These are phyloP conservation scores for Bipolaris gigantea DNA, from an alignment of 2,329 filamentous ascomycete species.

Conservation along the genomic window DNA sequence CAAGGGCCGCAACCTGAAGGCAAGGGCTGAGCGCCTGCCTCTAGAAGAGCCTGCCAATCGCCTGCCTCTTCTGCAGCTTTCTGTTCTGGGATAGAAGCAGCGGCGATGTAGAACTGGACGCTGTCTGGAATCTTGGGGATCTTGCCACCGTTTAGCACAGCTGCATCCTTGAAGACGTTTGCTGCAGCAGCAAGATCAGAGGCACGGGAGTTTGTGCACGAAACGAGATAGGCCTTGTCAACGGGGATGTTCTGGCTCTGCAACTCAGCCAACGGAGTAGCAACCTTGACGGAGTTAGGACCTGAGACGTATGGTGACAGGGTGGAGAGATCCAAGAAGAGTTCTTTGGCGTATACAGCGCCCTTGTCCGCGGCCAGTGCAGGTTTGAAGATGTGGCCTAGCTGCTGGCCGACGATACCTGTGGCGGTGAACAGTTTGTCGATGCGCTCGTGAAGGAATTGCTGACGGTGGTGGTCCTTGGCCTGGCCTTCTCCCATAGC, in stretches of 20 bases:
- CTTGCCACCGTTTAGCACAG: conserved; percentile 59
- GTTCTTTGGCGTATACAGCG: conserved; percentile 78
- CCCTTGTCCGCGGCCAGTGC: conserved; percentile 71
- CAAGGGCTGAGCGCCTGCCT: conserved; percentile 74
- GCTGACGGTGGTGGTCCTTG: conserved; percentile 54
- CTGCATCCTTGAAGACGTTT: conserved; percentile 79
- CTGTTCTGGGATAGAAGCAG: conserved; percentile 80
- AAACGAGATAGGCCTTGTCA: conserved; percentile 84
- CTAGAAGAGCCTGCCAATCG: conserved; percentile 80
- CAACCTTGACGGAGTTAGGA: conserved; percentile 88
- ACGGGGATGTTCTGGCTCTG: conserved; percentile 73
- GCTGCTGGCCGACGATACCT: conserved; percentile 41
- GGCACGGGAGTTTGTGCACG: conserved; percentile 82
- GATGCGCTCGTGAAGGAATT: conserved; percentile 72
- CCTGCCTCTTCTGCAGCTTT: conserved; percentile 74
- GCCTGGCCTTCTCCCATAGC: conserved; percentile 60
- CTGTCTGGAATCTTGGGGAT: conserved; percentile 71
- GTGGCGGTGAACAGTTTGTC: conserved; percentile 65
- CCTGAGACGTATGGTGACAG: conserved; percentile 83
- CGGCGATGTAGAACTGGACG: conserved; percentile 87
- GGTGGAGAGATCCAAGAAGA: conserved; percentile 80
- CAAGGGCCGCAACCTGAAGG: conserved; percentile 80
- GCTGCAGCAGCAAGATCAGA: conserved; percentile 83
- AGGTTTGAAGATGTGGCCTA: conserved; percentile 53
- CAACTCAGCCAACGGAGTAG: conserved; percentile 74